These are phyloP conservation scores for Aeschynomene evenia DNA, from an alignment of 306 rosid species.

Conservation along the genomic window DNA sequence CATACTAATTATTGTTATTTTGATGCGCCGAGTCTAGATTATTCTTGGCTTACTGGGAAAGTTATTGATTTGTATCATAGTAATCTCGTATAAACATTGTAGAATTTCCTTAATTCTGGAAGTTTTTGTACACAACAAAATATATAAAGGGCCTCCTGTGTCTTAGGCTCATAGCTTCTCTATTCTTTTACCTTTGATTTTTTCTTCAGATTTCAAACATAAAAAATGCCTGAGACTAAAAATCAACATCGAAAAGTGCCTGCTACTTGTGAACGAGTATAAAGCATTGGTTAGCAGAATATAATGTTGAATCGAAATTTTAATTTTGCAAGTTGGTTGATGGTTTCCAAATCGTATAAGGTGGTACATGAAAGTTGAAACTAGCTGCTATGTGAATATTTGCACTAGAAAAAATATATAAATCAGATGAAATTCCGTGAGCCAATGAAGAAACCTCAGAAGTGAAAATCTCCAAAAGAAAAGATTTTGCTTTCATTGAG, in stretches of 20 bases:
- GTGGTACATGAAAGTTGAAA: too few species aligned
- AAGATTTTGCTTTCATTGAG: conserved; percentile 53
- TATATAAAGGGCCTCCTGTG: background rate
- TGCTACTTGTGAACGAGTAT: too few species aligned
- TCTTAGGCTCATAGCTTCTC: background rate
- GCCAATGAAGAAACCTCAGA: background rate
- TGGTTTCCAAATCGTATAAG: too few species aligned
- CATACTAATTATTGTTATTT: too few species aligned
- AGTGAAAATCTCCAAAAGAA: background rate
- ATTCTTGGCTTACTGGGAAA: background rate
- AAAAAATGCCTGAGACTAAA: too few species aligned
- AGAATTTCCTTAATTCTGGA: background rate
- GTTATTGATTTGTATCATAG: background rate
- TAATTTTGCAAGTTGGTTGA: too few species aligned
- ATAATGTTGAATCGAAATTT: too few species aligned
- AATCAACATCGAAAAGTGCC: too few species aligned
- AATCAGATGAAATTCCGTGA: background rate
- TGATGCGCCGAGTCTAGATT: background rate
- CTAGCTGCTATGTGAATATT: too few species aligned
- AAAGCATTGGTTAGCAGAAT: too few species aligned
- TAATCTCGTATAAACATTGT: background rate
- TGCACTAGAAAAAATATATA: too few species aligned
- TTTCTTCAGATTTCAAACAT: too few species aligned
- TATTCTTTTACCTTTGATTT: background rate
- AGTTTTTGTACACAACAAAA: background rate